Evolutionary conservation across 2,329 filamentous ascomycete species (phyloP).

Genomic region (Paecilomyces sp.): DNA sequence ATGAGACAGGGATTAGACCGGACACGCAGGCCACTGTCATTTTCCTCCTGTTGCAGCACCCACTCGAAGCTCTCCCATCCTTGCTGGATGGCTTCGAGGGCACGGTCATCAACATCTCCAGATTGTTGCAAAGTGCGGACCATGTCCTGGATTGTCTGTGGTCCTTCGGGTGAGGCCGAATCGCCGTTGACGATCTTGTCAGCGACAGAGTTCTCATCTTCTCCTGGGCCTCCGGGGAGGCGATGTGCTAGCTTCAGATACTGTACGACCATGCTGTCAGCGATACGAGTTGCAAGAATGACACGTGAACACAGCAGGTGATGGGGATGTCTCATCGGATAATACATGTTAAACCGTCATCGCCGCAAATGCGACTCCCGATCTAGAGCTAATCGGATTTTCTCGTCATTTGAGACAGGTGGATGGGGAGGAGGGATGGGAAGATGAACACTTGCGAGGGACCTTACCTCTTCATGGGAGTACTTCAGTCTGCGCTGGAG

Average conservation of each 20-base stretch:
- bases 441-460: neutral
- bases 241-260: conserved; percentile 27
- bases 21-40: conserved; percentile 20
- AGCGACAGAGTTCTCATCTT: conserved; percentile 21
- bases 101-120: conserved; percentile 58
- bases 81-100: conserved; percentile 28
- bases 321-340: conserved; percentile 39
- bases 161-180: conserved; percentile 48
- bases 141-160: conserved; percentile 58
- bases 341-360: conserved; percentile 59
- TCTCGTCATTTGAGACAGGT: conserved; percentile 42
- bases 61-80: conserved; percentile 34
- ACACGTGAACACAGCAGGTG: conserved; percentile 9
- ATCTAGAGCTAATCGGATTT: conserved; percentile 71
- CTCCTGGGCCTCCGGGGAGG: conserved; percentile 21
- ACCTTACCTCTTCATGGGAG: conserved; percentile 33
- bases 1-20: conserved; percentile 34
- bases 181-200: conserved; percentile 24
- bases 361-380: conserved; percentile 58
- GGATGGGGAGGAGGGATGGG: neutral
- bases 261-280: conserved; percentile 22
- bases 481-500: conserved; percentile 30
- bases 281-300: conserved; percentile 7
- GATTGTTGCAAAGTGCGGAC: conserved; percentile 47
- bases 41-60: conserved; percentile 19